phyloP scores from a whole-genome alignment of 345 rosid genomes.

The Eucalyptus globulus region DNA sequence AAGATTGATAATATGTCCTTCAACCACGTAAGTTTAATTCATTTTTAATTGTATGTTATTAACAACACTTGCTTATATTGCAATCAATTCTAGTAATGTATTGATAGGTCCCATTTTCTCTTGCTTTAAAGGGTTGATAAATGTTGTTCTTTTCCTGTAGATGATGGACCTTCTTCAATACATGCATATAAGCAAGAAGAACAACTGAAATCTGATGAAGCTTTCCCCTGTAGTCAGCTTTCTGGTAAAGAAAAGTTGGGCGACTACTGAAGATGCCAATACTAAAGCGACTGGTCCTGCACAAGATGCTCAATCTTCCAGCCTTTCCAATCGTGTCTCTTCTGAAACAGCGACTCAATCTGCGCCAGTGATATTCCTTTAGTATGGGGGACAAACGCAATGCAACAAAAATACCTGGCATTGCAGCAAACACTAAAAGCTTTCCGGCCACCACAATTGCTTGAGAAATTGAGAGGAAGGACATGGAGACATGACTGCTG shows the following conservation, averaged over 20 bases:
- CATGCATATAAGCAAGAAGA: not conserved
- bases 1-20: not conserved
- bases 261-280: not conserved
- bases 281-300: not conserved
- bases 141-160: not conserved
- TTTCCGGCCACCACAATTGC: conserved; percentile 41
- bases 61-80: not conserved
- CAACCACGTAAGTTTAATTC: not conserved
- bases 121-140: not conserved
- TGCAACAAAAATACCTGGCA: conserved; percentile 30
- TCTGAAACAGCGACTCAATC: conserved; percentile 26
- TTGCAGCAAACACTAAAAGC: conserved; percentile 28
- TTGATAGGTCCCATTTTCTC: not conserved
- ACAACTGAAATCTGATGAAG: not conserved
- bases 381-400: conserved; percentile 30
- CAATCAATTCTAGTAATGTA: not conserved
- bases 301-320: not conserved
- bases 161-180: not conserved
- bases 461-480: conserved; percentile 40
- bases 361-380: conserved; percentile 52
- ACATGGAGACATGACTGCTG: conserved; percentile 46
- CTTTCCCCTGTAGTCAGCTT: not conserved
- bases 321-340: not conserved
- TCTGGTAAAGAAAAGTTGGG: not conserved
- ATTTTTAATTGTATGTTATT: not conserved